phyloP scores from a whole-genome alignment of 2,329 filamentous ascomycete genomes.

The Exserohilum turcica region DNA sequence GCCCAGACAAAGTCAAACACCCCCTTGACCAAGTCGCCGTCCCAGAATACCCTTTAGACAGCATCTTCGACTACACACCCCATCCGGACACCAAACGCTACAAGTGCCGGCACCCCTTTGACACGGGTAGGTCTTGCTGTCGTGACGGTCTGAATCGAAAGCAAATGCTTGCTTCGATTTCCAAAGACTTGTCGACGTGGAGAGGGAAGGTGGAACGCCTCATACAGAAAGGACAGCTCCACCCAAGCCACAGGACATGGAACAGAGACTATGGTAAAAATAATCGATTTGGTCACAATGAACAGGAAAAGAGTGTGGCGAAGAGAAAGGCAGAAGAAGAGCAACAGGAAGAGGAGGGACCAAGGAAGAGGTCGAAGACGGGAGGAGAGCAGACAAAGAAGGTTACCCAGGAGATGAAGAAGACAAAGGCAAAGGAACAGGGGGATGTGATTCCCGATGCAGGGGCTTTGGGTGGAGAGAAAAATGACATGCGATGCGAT shows the following conservation, averaged over 20 bases:
- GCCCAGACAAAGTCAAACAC: background rate
- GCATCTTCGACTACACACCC: background rate
- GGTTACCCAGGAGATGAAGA: too few species aligned
- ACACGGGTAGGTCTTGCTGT: background rate
- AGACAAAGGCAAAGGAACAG: too few species aligned
- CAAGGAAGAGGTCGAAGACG: too few species aligned
- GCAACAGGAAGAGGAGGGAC: background rate
- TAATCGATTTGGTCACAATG: background rate
- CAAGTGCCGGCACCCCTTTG: background rate
- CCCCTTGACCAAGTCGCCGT: background rate
- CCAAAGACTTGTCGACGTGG: background rate
- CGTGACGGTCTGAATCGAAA: background rate
- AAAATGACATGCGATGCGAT: too few species aligned
- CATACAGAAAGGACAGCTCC: background rate
- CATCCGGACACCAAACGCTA: background rate
- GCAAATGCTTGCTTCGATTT: background rate
- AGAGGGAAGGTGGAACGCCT: background rate
- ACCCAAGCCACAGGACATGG: background rate
- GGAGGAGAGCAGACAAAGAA: too few species aligned
- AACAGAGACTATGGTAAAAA: background rate
- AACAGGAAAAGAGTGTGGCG: fast-evolving
- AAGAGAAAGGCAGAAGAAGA: background rate
- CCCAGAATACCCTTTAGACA: background rate
- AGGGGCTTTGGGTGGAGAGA: too few species aligned
- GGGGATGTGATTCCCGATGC: background rate